A percentile compares a stretch with the other conserved stretches of the same genome.
Evolutionary conservation across 768 basidiomycete genomes (phyloP).

Genomic region (Russula foetens): DNA sequence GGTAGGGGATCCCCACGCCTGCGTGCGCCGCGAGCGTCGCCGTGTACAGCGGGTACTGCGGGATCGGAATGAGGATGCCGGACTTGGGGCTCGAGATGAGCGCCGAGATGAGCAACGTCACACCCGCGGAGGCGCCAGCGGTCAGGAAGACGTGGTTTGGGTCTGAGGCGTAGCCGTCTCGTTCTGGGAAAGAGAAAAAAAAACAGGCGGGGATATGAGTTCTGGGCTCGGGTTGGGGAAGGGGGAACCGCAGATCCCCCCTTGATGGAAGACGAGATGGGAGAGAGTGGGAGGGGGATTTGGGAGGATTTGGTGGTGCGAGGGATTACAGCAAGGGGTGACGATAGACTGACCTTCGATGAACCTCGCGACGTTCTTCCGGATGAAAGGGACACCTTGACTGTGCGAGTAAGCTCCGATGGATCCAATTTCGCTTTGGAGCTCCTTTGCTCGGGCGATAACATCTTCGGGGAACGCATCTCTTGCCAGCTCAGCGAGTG

Average conservation of each 20-base stretch:
- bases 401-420: conserved; percentile 95
- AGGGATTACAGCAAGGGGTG: conserved; percentile 1
- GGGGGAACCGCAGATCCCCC: not conserved
- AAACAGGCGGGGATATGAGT: not conserved
- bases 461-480: conserved; percentile 81
- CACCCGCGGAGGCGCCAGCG: conserved; percentile 88
- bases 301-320: not conserved
- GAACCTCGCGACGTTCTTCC: conserved; percentile 82
- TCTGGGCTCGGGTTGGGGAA: not conserved
- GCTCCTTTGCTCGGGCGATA: conserved; percentile 69
- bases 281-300: not conserved
- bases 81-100: conserved; percentile 59
- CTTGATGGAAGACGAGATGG: not conserved
- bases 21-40: conserved; percentile 82
- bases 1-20: conserved; percentile 80
- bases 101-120: conserved; percentile 78
- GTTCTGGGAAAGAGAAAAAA: conserved; percentile 40
- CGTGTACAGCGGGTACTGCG: conserved; percentile 97
- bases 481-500: conserved; percentile 66
- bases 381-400: conserved; percentile 85
- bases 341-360: conserved; percentile 55
- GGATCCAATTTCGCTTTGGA: conserved; percentile 82
- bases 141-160: conserved; percentile 91
- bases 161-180: conserved; percentile 81
- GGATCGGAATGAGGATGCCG: conserved; percentile 92